Conservation (phyloP, 106 monocot genomes). For the Acorus calamus region DNA sequence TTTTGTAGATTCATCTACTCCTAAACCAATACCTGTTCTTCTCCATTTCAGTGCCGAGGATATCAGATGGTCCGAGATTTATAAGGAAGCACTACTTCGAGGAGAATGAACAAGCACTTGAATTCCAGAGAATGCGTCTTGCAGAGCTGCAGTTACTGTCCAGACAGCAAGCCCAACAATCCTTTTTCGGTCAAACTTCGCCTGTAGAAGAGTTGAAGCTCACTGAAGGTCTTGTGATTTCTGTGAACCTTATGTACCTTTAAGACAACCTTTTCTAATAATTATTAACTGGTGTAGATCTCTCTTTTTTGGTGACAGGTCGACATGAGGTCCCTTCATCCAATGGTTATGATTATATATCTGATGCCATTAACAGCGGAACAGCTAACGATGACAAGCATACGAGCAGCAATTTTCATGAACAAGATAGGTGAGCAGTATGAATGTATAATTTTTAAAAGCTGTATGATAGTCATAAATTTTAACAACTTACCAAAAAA, state of each 20-base stretch:
- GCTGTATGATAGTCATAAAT: too few relatives aligned
- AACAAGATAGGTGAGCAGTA: constrained; percentile 25
- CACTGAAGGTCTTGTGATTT: constrained; percentile 9
- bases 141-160: constrained; percentile 5
- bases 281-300: background rate
- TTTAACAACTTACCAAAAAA: too few relatives aligned
- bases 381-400: constrained; percentile 14
- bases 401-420: constrained; percentile 15
- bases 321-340: constrained; percentile 6
- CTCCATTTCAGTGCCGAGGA: constrained; percentile 5
- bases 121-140: constrained; percentile 18
- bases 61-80: constrained; percentile 11
- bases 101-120: constrained; percentile 14
- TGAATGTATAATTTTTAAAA: background rate
- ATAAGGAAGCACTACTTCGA: constrained; percentile 19
- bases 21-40: background rate
- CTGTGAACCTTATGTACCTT: background rate
- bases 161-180: background rate
- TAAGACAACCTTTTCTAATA: background rate
- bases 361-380: constrained; percentile 12
- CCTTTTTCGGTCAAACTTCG: background rate
- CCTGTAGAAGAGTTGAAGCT: constrained; percentile 19
- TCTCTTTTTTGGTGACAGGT: constrained; percentile 7
- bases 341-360: constrained; percentile 13
- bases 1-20: background rate